Conservation (phyloP, 2,329 filamentous ascomycete species). For the Rhexocercosporidium sp. region DNA sequence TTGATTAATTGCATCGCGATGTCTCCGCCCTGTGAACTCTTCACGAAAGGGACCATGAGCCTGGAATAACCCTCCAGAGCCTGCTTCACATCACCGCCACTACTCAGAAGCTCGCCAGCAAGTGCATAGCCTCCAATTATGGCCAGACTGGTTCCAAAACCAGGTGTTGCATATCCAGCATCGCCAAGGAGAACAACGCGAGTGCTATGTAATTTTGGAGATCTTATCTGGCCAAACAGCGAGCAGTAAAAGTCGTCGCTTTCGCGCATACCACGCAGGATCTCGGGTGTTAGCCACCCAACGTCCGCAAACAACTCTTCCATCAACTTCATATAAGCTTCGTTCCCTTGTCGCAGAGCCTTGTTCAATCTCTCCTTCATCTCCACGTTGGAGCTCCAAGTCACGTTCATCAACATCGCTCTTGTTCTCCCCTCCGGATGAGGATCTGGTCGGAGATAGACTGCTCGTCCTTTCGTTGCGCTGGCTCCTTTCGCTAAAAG, state of each 20-base stretch:
- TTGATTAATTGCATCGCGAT: constrained; percentile 15
- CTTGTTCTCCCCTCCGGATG: constrained; percentile 17
- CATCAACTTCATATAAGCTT: constrained; percentile 19
- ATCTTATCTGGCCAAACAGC: constrained; percentile 20
- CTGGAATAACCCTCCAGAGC: constrained; percentile 50
- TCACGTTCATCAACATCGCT: constrained; percentile 23
- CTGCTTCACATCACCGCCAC: constrained; percentile 40
- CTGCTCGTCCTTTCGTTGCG: constrained; percentile 16
- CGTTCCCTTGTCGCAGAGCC: constrained; percentile 15
- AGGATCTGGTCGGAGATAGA: constrained; percentile 20
- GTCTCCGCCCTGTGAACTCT: constrained; percentile 16
- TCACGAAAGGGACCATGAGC: constrained; percentile 40
- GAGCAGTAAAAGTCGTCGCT: constrained; percentile 28
- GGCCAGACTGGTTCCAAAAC: constrained; percentile 48
- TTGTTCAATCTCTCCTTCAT: constrained; percentile 18
- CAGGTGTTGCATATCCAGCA: constrained; percentile 50
- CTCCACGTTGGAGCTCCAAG: constrained; percentile 14
- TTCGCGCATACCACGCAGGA: constrained; percentile 20
- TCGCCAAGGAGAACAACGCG: constrained; percentile 27
- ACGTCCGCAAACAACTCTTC: constrained; percentile 17
- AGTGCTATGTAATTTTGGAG: constrained; percentile 13
- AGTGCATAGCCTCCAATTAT: constrained; percentile 52
- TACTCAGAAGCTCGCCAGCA: constrained; percentile 48
- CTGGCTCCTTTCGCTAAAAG: constrained; percentile 19
- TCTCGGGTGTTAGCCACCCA: constrained; percentile 22